Conservation (phyloP, 1,284 basidiomycete species). For the Austroboletus olivaceoglutinosus region DNA sequence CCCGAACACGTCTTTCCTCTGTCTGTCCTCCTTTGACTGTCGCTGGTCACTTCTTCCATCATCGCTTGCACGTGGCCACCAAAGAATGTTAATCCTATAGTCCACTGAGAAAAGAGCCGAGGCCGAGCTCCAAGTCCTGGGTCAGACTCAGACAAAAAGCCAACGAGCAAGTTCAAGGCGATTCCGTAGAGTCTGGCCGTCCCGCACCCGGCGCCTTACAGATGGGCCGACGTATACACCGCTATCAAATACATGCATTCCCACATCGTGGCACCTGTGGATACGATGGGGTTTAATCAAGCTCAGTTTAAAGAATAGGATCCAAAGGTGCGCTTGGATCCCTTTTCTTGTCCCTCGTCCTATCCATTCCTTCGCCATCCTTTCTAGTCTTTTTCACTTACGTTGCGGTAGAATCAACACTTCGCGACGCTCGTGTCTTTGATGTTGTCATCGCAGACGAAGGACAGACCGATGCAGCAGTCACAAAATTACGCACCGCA, state of each 20-base stretch:
- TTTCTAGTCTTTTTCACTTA: no score
- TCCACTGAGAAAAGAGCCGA: neutral
- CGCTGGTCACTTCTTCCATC: no score
- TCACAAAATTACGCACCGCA: constrained; percentile 68
- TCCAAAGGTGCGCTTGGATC: constrained; percentile 51
- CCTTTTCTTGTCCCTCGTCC: neutral
- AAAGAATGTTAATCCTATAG: no score
- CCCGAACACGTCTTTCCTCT: no score
- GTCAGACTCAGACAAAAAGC: no score
- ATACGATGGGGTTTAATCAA: constrained; percentile 85
- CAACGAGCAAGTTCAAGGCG: constrained; percentile 32
- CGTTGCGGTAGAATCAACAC: no score
- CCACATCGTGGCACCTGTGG: constrained; percentile 77
- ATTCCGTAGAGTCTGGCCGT: constrained; percentile 56
- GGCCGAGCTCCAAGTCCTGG: no score
- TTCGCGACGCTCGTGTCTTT: constrained; percentile 88
- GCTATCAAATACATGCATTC: constrained; percentile 78
- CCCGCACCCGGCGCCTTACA: constrained; percentile 71
- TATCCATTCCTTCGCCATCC: neutral
- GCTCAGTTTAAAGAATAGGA: constrained; percentile 63
- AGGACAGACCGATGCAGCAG: constrained; percentile 85
- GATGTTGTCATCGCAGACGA: constrained; percentile 96
- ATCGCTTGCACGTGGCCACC: no score
- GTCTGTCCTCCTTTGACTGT: no score
- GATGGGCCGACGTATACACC: constrained; percentile 76